Conservation (phyloP, 495 filamentous ascomycete species). For the Penicillium angulare region DNA sequence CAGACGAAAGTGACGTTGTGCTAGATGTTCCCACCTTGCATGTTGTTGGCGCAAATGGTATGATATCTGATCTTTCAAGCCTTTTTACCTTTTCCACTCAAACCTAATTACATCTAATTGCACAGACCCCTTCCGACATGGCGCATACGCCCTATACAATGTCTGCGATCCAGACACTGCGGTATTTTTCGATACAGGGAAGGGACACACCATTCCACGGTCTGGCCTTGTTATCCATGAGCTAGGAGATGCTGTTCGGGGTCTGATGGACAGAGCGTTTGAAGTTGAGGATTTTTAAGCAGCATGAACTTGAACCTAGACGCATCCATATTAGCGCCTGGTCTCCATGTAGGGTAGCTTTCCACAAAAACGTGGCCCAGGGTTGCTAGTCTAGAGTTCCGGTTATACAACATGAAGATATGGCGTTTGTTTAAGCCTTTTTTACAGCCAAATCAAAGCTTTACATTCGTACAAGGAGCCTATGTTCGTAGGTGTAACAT, state of each 20-base stretch:
- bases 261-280: constrained; percentile 14
- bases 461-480: not conserved
- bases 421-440: not conserved
- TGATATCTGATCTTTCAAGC: not conserved
- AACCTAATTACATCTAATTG: not conserved
- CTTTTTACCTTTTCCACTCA: not conserved
- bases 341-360: not conserved
- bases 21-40: constrained; percentile 53
- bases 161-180: constrained; percentile 51
- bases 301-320: not conserved
- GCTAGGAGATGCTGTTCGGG: constrained; percentile 23
- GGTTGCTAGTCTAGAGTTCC: not conserved
- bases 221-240: constrained; percentile 35
- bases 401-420: constrained; percentile 1
- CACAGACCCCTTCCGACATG: constrained; percentile 52
- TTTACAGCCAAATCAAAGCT: not conserved
- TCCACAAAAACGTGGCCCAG: not conserved
- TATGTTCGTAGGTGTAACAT: not conserved
- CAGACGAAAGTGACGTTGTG: constrained; percentile 46
- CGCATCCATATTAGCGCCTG: not conserved
- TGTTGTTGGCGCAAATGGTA: constrained; percentile 53
- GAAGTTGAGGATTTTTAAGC: not conserved
- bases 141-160: constrained; percentile 55
- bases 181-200: constrained; percentile 54
- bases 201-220: constrained; percentile 56